These are phyloP conservation scores for Phylloporus sp. DNA, from an alignment of 768 basidiomycete species.

Conservation along the genomic window DNA sequence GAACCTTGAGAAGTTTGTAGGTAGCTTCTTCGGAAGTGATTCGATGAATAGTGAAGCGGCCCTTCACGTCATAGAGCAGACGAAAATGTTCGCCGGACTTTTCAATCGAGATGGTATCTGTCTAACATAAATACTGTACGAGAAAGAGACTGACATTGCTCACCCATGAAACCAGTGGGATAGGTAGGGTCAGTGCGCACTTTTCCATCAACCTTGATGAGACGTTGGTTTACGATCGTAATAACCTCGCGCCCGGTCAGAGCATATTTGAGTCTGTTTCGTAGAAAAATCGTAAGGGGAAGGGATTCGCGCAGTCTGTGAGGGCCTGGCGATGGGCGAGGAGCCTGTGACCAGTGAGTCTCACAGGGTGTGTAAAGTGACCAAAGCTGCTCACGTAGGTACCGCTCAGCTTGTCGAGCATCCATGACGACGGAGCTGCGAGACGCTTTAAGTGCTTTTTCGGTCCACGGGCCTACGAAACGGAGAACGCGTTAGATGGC, in stretches of 20 bases:
- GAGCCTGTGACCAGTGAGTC: constrained; percentile 54
- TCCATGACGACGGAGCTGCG: constrained; percentile 97
- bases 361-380: not conserved
- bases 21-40: constrained; percentile 96
- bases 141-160: constrained; percentile 18
- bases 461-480: constrained; percentile 84
- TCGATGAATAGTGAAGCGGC: constrained; percentile 99
- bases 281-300: constrained; percentile 94
- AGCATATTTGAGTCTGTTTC: constrained; percentile 99
- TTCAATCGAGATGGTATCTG: constrained; percentile 95
- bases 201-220: constrained; percentile 98
- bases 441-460: constrained; percentile 99
- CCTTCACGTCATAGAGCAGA: constrained; percentile 98
- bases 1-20: constrained; percentile 96
- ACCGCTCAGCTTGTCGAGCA: constrained; percentile 97
- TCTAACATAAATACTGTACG: not conserved
- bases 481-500: constrained; percentile 13
- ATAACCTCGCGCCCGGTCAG: constrained; percentile 95
- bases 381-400: constrained; percentile 65
- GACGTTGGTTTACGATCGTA: constrained; percentile 89
- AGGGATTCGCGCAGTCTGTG: constrained; percentile 99
- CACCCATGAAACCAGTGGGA: constrained; percentile 97
- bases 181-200: constrained; percentile 97
- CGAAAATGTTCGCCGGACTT: constrained; percentile 99
- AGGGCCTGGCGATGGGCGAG: constrained; percentile 95